phyloP scores from a whole-genome alignment of 1,284 basidiomycete species.

The Tilletia horrida region DNA sequence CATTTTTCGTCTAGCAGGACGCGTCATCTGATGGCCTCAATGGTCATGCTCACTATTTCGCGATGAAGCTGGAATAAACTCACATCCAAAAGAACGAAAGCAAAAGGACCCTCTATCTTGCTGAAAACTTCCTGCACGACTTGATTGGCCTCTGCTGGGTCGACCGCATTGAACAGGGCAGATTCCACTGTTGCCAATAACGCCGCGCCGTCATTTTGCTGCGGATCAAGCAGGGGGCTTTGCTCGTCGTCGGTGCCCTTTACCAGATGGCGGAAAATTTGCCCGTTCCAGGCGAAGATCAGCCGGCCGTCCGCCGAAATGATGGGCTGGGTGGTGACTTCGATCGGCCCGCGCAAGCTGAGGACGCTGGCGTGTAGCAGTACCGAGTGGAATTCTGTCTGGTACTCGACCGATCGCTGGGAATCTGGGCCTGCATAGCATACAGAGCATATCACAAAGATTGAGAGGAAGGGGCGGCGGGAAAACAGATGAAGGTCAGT shows the following conservation, averaged over 20 bases:
- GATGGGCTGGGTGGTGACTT: conserved; percentile 38
- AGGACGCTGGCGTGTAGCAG: conserved; percentile 30
- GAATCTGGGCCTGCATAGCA: background rate
- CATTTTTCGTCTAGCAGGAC: conserved; percentile 59
- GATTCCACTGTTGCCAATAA: conserved; percentile 28
- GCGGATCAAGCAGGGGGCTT: conserved; percentile 20
- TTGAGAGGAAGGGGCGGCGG: too few relatives aligned
- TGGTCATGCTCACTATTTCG: too few relatives aligned
- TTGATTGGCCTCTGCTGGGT: background rate
- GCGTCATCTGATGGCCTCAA: too few relatives aligned
- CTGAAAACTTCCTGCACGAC: conserved; percentile 21
- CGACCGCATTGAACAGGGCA: background rate
- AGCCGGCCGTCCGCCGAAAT: conserved; percentile 22
- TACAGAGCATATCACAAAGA: too few relatives aligned
- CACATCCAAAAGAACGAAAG: conserved; percentile 44
- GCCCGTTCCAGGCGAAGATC: conserved; percentile 47
- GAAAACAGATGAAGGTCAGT: too few relatives aligned
- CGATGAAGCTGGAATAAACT: conserved; percentile 12
- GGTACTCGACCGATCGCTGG: background rate
- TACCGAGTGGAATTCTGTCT: background rate
- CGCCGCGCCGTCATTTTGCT: conserved; percentile 35
- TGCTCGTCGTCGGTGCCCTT: conserved; percentile 13
- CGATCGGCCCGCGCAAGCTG: conserved; percentile 36
- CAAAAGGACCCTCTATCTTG: conserved; percentile 47
- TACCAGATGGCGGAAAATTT: conserved; percentile 35